Percentiles rank a stretch among this genome's conserved stretches.
Conservation (phyloP, 768 basidiomycete species). For the Rhizopogon sp. region DNA sequence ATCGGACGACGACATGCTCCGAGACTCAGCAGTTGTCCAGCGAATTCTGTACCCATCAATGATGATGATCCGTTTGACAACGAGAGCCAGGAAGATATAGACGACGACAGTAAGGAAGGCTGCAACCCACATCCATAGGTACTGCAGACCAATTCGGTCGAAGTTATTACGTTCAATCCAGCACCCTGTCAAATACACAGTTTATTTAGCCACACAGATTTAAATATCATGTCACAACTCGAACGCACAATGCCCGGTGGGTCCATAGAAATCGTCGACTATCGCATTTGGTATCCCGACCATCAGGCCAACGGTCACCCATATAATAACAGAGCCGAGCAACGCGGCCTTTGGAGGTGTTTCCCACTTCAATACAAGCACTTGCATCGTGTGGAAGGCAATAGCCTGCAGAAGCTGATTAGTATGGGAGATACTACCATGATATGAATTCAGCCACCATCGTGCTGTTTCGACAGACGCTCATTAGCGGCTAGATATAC, state of each 20-base stretch:
- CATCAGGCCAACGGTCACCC: slow-evolving; percentile 35
- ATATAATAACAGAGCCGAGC: slow-evolving; percentile 31
- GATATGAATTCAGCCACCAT: slow-evolving; percentile 5
- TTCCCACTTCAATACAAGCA: slow-evolving; percentile 30
- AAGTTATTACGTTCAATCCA: slow-evolving; percentile 38
- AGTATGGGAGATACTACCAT: not conserved
- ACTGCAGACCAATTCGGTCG: slow-evolving; percentile 43
- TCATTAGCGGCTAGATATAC: slow-evolving; percentile 1
- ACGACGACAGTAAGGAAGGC: slow-evolving; percentile 37
- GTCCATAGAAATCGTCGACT: slow-evolving; percentile 34
- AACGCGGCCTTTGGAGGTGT: slow-evolving; percentile 26
- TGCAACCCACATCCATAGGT: slow-evolving; percentile 49
- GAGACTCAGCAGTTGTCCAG: slow-evolving; percentile 3
- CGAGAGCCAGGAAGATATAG: slow-evolving; percentile 40
- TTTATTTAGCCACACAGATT: not conserved
- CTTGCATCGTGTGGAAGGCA: slow-evolving; percentile 35
- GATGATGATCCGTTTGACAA: slow-evolving; percentile 33
- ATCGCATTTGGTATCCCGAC: slow-evolving; percentile 33
- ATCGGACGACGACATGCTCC: not conserved
- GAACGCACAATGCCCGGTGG: slow-evolving; percentile 35
- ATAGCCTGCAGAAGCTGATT: slow-evolving; percentile 21
- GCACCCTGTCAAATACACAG: slow-evolving; percentile 36
- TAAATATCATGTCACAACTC: not conserved
- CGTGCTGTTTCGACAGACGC: slow-evolving; percentile 7
- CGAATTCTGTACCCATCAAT: slow-evolving; percentile 26